A percentile compares a stretch with the other conserved stretches of the same genome.
Conservation (phyloP, 352 stramenopile species). For the Globisporangium alternatum region DNA sequence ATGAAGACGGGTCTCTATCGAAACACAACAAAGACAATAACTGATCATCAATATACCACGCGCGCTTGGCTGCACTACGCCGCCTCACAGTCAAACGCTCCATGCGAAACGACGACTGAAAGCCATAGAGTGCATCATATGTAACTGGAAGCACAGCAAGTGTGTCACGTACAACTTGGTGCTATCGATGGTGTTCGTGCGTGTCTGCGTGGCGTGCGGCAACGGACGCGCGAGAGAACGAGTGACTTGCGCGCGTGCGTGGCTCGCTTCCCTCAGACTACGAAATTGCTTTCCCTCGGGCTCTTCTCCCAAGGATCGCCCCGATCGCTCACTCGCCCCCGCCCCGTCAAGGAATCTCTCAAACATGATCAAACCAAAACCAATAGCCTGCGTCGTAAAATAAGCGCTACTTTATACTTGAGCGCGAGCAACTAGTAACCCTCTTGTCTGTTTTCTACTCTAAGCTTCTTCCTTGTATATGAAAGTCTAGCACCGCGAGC, state of each 20-base stretch:
- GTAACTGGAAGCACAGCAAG: background rate
- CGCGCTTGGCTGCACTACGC: background rate
- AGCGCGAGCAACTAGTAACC: no score
- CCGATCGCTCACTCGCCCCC: background rate
- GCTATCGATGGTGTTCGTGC: background rate
- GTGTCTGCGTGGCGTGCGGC: background rate
- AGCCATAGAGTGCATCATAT: background rate
- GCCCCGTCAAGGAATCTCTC: background rate
- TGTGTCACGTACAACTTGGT: background rate
- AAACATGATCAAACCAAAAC: no score
- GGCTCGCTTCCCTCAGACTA: slow-evolving; percentile 1
- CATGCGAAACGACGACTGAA: background rate
- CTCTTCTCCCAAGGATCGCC: slow-evolving; percentile 9
- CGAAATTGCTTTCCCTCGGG: background rate
- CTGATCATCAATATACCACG: background rate
- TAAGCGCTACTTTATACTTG: no score
- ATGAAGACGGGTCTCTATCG: background rate
- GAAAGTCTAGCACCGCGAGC: no score
- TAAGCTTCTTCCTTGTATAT: no score
- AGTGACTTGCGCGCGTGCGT: slow-evolving; percentile 1
- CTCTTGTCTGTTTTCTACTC: no score
- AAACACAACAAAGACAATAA: background rate
- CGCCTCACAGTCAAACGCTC: background rate
- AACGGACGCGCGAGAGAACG: background rate
- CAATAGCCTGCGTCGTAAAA: no score